Evolutionary conservation across 192 early-diverging fungal species (phyloP), one percentile per base, ranked within the genome.

Genomic region (Coemansia sp.): DNA sequence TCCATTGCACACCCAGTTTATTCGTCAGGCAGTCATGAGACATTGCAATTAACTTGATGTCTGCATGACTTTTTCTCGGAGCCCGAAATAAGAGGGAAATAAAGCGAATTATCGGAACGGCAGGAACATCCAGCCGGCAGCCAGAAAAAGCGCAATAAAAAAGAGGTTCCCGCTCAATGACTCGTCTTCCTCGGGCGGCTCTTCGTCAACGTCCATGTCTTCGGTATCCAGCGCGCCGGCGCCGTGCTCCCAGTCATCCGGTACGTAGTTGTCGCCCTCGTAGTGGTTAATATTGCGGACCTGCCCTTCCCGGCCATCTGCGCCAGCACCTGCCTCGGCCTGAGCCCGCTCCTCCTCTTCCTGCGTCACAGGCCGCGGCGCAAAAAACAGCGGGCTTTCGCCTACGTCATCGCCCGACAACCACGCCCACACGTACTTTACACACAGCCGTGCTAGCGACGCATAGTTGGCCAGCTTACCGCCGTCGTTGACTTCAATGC

Each of bases 381-480:
- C 69, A 72, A 83, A 83, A 47, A 80, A 77, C 57, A 83, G 62
- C 59, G 74, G 74, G 50, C 69, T 69, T 12, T 74, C 66, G 19
- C 83, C 84, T 19, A 83, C 85, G 37, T 88, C 87, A 17, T 79
- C 70, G 48, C 90, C 89, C 4, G 69, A 69, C 10, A 85, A 54
- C 71, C 85, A 90, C 23, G 80, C 87, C 86, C 86, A 87, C 58
- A 87, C 71, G 67, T 88, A 86, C 58, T 88, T 86, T 12, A 85
- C 31, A 57, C 80, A 71, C 62, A 96, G 75, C 10, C 92, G 87
- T 22, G 84, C 70, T 59, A 98, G 77, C 21, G 94, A 91, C 2
- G 92, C 67, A 23, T 83, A 87, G 1, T 88, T 89, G 0, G 94
- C 90, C 17, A 98, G 67, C 47, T 87, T 89, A 0, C 91, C 92